Evolutionary conservation across 2,329 filamentous ascomycete genomes (phyloP).

Genomic region (Aspergillus sp.): DNA sequence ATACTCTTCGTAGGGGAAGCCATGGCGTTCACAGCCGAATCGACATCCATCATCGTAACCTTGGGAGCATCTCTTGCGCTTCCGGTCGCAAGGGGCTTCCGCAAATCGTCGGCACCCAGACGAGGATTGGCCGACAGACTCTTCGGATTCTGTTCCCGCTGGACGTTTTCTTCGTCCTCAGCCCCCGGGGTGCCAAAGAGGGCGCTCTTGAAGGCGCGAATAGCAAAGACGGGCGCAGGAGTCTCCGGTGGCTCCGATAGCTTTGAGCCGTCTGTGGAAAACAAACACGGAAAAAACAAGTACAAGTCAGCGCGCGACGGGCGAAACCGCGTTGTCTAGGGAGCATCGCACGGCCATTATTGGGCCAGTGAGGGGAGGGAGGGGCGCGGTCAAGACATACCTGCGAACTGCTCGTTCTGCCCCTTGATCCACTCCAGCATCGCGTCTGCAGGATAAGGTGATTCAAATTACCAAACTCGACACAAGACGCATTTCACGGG

Average conservation of each 20-base stretch:
- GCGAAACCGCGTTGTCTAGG: slow-evolving; percentile 1
- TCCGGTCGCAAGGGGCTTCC: slow-evolving; percentile 19
- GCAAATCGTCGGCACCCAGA: slow-evolving; percentile 20
- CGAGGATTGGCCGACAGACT: slow-evolving; percentile 18
- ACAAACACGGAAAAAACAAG: slow-evolving; percentile 10
- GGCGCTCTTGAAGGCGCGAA: slow-evolving; percentile 65
- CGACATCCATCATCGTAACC: slow-evolving; percentile 22
- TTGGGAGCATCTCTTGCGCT: slow-evolving; percentile 21
- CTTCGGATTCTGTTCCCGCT: slow-evolving; percentile 16
- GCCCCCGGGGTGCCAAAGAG: slow-evolving; percentile 63
- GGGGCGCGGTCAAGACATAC: slow-evolving; percentile 25
- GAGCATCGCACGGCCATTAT: slow-evolving; percentile 4
- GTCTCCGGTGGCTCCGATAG: slow-evolving; percentile 61
- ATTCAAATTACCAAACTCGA: slow-evolving; percentile 12
- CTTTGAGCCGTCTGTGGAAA: slow-evolving; percentile 48
- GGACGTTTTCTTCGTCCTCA: slow-evolving; percentile 40
- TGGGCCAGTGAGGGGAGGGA: slow-evolving; percentile 10
- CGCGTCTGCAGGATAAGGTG: slow-evolving; percentile 16
- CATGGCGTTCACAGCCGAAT: slow-evolving; percentile 29
- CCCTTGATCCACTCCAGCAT: slow-evolving; percentile 39
- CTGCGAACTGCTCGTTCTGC: slow-evolving; percentile 27
- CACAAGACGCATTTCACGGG: slow-evolving; percentile 17
- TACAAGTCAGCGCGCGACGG: slow-evolving; percentile 14
- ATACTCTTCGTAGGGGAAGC: slow-evolving; percentile 62
- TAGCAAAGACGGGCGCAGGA: slow-evolving; percentile 65